Conservation (phyloP, 208 protist species). For the Giardia duodenalis region DNA sequence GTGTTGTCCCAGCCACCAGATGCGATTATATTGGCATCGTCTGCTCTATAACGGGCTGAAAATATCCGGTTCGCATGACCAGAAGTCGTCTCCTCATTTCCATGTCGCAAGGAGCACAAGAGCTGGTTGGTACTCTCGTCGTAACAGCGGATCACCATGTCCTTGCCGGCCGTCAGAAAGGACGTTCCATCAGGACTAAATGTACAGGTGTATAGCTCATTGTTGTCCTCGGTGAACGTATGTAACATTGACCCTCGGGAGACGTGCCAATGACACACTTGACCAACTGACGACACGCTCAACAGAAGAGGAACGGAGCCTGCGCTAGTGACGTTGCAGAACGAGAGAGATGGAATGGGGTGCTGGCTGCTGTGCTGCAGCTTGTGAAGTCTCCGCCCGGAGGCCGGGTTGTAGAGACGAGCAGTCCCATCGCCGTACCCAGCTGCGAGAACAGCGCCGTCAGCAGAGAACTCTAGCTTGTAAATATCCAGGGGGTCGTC, state of each 20-base stretch:
- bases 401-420: slow-evolving; percentile 33
- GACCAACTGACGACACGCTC: slow-evolving; percentile 28
- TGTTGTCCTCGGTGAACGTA: slow-evolving; percentile 26
- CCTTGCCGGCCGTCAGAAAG: slow-evolving; percentile 50
- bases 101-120: slow-evolving; percentile 44
- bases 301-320: slow-evolving; percentile 16
- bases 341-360: neutral
- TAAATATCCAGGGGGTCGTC: slow-evolving; percentile 37
- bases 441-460: slow-evolving; percentile 36
- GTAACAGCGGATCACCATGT: slow-evolving; percentile 42
- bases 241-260: slow-evolving; percentile 41
- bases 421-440: slow-evolving; percentile 42
- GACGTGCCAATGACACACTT: slow-evolving; percentile 46
- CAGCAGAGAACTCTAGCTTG: slow-evolving; percentile 33
- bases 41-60: slow-evolving; percentile 51
- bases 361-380: slow-evolving; percentile 28
- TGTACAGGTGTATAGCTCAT: slow-evolving; percentile 43
- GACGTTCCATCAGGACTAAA: slow-evolving; percentile 39
- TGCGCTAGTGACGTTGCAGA: slow-evolving; percentile 27
- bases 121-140: slow-evolving; percentile 47
- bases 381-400: slow-evolving; percentile 24
- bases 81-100: slow-evolving; percentile 39
- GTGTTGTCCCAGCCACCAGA: slow-evolving; percentile 64
- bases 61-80: slow-evolving; percentile 62
- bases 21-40: slow-evolving; percentile 47